phyloP scores from a whole-genome alignment of 139 green algal genomes.

The Edaphochlamys debaryana region DNA sequence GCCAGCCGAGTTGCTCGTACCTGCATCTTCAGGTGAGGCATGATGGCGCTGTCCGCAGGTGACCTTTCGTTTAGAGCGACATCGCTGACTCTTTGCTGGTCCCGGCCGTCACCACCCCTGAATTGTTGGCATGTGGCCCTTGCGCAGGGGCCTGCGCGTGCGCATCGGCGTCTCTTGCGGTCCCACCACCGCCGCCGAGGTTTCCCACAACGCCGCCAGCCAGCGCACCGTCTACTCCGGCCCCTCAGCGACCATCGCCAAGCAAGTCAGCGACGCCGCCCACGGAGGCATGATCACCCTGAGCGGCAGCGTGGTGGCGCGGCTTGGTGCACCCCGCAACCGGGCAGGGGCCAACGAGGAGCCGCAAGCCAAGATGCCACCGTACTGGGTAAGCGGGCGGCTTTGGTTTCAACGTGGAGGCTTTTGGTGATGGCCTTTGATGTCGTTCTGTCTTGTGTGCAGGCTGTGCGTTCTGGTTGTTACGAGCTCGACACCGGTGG shows the following conservation, averaged over 20 bases:
- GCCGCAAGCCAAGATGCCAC: conserved; percentile 1
- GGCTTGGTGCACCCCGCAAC: too few relatives aligned
- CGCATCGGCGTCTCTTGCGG: conserved; percentile 30
- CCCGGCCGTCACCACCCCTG: too few relatives aligned
- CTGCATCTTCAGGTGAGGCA: too few relatives aligned
- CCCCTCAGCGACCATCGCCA: not conserved
- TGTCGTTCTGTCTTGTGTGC: too few relatives aligned
- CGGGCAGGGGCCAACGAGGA: not conserved
- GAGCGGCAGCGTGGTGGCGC: not conserved
- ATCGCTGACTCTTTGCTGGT: too few relatives aligned
- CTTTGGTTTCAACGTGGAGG: too few relatives aligned
- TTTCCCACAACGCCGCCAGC: conserved; percentile 34
- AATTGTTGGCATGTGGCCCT: too few relatives aligned
- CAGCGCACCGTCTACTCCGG: conserved; percentile 39
- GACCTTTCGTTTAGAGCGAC: too few relatives aligned
- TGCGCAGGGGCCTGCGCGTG: conserved; percentile 45
- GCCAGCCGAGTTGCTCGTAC: too few relatives aligned
- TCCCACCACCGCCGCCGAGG: not conserved
- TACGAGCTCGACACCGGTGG: not conserved
- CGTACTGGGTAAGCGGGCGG: not conserved
- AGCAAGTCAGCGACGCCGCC: conserved; percentile 28
- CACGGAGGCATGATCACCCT: conserved; percentile 37
- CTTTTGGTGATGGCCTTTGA: too few relatives aligned
- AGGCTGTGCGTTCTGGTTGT: not conserved
- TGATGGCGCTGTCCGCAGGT: too few relatives aligned